phyloP scores from a whole-genome alignment of 352 stramenopile genomes.

The Ophiocytium majus region DNA sequence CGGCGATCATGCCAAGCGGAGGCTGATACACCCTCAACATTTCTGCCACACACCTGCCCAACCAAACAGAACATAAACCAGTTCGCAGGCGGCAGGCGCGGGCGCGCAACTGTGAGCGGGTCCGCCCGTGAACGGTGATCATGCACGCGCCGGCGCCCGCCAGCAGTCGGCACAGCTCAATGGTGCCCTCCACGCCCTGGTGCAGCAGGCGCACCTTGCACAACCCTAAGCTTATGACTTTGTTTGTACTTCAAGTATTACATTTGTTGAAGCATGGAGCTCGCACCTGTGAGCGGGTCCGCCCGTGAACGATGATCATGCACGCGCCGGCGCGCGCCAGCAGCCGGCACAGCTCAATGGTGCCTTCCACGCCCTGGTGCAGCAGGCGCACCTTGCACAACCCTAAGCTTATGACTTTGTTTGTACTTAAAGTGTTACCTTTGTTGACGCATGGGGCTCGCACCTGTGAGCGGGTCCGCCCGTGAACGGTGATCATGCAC shows the following conservation, averaged over 20 bases:
- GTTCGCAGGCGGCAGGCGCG: too few relatives aligned
- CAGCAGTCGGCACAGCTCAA: slow-evolving; percentile 80
- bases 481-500: slow-evolving; percentile 67
- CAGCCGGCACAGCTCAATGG: slow-evolving; percentile 79
- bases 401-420: too few relatives aligned
- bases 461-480: slow-evolving; percentile 25
- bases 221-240: too few relatives aligned
- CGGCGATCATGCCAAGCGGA: too few relatives aligned
- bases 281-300: slow-evolving; percentile 26
- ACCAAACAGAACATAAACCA: too few relatives aligned
- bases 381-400: slow-evolving; percentile 87
- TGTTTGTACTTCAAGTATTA: too few relatives aligned
- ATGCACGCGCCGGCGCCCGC: slow-evolving; percentile 73
- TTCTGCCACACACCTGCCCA: too few relatives aligned
- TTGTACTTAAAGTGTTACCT: too few relatives aligned
- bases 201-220: slow-evolving; percentile 88
- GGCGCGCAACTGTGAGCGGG: too few relatives aligned
- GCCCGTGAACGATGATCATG: slow-evolving; percentile 63
- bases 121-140: slow-evolving; percentile 60
- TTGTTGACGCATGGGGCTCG: too few relatives aligned
- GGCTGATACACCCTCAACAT: too few relatives aligned
- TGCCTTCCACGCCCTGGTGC: slow-evolving; percentile 72
- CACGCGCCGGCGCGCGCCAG: slow-evolving; percentile 74
- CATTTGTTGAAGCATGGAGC: too few relatives aligned
- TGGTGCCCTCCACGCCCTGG: slow-evolving; percentile 72